A percentile compares a stretch with the other conserved stretches of the same genome.
phyloP scores from a whole-genome alignment of 2,329 filamentous ascomycete species.

The Neopestalotiopsis sp. region DNA sequence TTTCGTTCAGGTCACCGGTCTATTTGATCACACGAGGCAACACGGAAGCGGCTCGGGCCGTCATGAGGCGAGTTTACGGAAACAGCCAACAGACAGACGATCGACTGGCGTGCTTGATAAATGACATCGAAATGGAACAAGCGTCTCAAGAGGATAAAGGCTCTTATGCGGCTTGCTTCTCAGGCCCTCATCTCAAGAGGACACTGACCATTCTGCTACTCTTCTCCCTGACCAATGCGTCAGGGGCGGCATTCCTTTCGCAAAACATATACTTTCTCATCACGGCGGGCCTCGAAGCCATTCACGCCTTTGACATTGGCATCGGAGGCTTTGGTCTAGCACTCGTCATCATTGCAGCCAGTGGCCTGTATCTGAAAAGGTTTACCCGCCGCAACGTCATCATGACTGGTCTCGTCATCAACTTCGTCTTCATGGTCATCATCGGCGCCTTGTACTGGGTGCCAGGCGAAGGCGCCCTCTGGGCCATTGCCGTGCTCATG shows the following conservation, averaged over 20 bases:
- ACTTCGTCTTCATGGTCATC: background rate
- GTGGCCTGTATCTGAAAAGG: background rate
- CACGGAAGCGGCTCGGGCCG: background rate
- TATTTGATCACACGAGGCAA: background rate
- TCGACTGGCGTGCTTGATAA: background rate
- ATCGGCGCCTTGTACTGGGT: slow-evolving; percentile 1
- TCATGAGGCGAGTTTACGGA: background rate
- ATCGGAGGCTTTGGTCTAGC: background rate
- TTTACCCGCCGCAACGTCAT: background rate
- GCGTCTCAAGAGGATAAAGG: background rate
- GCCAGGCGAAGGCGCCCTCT: background rate
- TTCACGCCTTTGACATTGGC: background rate
- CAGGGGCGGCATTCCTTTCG: background rate
- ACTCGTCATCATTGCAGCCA: background rate
- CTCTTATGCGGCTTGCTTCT: background rate
- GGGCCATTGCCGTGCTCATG: slow-evolving; percentile 1
- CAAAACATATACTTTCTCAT: slow-evolving; percentile 3
- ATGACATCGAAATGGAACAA: background rate
- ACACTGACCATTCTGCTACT: background rate
- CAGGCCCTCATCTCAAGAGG: background rate
- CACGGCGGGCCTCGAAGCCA: background rate
- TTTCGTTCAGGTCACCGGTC: background rate
- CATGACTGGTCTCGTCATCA: background rate
- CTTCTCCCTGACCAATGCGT: background rate
- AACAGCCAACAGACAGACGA: background rate